These are phyloP conservation scores for Neodidymelliopsis sp. DNA, from an alignment of 2,329 filamentous ascomycete genomes.

Conservation along the genomic window DNA sequence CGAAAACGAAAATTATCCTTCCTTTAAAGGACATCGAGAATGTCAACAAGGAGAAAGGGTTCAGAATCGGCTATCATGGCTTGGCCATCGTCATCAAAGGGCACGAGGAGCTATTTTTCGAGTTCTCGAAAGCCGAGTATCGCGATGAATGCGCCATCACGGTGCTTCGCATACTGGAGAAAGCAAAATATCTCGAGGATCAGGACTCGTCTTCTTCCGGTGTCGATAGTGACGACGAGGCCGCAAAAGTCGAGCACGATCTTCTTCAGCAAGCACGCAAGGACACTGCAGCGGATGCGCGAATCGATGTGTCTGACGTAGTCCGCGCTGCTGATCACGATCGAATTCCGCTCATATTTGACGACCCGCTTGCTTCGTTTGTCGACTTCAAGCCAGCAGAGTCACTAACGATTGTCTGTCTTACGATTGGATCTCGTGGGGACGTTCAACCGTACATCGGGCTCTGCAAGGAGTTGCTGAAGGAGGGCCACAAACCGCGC, in stretches of 20 bases:
- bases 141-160: slow-evolving; percentile 91
- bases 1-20: slow-evolving; percentile 88
- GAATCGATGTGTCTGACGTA: slow-evolving; percentile 36
- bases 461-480: slow-evolving; percentile 86
- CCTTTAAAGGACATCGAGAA: slow-evolving; percentile 92
- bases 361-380: slow-evolving; percentile 86
- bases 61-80: slow-evolving; percentile 88
- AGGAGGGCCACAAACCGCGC: slow-evolving; percentile 82
- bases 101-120: slow-evolving; percentile 96
- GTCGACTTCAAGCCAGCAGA: slow-evolving; percentile 88
- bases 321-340: slow-evolving; percentile 54
- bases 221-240: slow-evolving; percentile 74
- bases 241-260: slow-evolving; percentile 80
- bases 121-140: slow-evolving; percentile 78
- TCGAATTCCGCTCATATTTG: slow-evolving; percentile 81
- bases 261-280: slow-evolving; percentile 77
- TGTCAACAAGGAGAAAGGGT: slow-evolving; percentile 93
- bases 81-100: slow-evolving; percentile 92
- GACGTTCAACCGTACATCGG: slow-evolving; percentile 99
- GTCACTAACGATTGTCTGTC: slow-evolving; percentile 83
- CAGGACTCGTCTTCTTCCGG: slow-evolving; percentile 72
- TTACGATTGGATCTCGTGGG: slow-evolving; percentile 94
- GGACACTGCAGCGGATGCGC: slow-evolving; percentile 32
- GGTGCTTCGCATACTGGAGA: slow-evolving; percentile 78
- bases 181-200: slow-evolving; percentile 73